Base-by-base conservation (phyloP, 495 filamentous ascomycete genomes). In the Cenococcum geophilum region DNA sequence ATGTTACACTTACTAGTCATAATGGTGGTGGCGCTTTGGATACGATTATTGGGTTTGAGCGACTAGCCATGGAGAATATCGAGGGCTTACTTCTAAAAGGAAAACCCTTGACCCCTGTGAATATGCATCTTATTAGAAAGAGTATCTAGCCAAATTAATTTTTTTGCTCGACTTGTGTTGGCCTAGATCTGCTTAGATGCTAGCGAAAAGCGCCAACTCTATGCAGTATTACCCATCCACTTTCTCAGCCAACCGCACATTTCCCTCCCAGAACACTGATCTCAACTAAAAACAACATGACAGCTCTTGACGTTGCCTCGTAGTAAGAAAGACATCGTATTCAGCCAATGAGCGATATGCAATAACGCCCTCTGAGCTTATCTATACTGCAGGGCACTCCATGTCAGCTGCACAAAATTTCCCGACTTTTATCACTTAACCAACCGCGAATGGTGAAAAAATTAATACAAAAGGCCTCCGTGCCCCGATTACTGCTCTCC, bases 21-120 rank as follows among this genome's bases (percentile, higher is more conserved):
- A 87, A 85, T 71, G 86, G 83, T 4, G 84, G 86, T 18, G 83
- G 80, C 1, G 84, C 84, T 16, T 70, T 87, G 50, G 83, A 89
- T 71, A 86, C 85, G 55, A 80, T 83, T 55, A 75, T 79, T 57
- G 83, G 82, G 1, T 89, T 89, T 66, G 86, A 90, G 75, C 76
- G 79, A 68, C 63, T 87, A 65, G 81, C 79, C 20, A 86, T 89
- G 84, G 74, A 82, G 70, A 89, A 89, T 71, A 82, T 89, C 36
- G 74, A 83, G 68, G 79, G 75, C 0, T 84, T 86, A 53, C 67
- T 87, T 10, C 58, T 71, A 21, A 80, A 77, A 5, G 72, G 74
- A 27, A 73, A 78, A 61, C 76, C 84, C 0, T 68, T 87, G 47
- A 88, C 85, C 40, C 82, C 84, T 9, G 83, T 87, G 14, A 89